Base-by-base conservation (phyloP, 164 flowering plant genomes). In the Tetrastigma voinierianum region DNA sequence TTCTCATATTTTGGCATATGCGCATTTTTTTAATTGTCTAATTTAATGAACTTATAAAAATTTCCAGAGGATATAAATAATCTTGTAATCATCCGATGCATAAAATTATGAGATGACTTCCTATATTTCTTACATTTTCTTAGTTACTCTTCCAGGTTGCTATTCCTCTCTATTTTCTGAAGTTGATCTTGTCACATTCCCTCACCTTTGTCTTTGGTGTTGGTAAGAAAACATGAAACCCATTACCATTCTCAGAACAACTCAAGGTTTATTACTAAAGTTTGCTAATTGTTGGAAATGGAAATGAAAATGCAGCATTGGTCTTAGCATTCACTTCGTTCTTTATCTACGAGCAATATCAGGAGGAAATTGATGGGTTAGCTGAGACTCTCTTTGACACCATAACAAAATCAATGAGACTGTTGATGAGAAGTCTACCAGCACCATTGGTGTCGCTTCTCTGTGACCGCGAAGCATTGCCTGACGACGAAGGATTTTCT, bases 341-440 rank as follows among this genome's bases (percentile, higher is more conserved):
- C 74, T 84, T 80, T 63, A 67, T 83, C 3, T 91, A 87, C 49
- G 89, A 86, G 77, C 94, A 91, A 82, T 79, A 86, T 57, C 97
- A 93, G 71, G 65, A 77, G 4, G 88, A 88, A 72, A 61, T 88
- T 51, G 86, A 88, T 65, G 76, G 74, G 44, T 46, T 79, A 46
- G 74, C 65, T 2, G 46, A 51, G 59, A 23, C 72, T 20, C 47
- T 78, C 2, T 24, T 49, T 49, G 66, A 48, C 49, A 32, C 59
- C 25, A 24, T 69, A 16, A 77, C 52, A 74, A 80, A 69, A 45
- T 52, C 57, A 9, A 72, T 32, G 51, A 54, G 46, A 58, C 51
- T 71, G 16, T 23, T 90, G 68, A 47, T 57, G 54, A 71, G 68
- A 25, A 78, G 72, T 23, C 74, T 84, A 32, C 93, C 88, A n/a